A percentile compares a stretch with the other conserved stretches of the same genome.
These are phyloP conservation scores for Ligustrum vulgare DNA, from an alignment of 257 asterid genomes.

Conservation along the genomic window DNA sequence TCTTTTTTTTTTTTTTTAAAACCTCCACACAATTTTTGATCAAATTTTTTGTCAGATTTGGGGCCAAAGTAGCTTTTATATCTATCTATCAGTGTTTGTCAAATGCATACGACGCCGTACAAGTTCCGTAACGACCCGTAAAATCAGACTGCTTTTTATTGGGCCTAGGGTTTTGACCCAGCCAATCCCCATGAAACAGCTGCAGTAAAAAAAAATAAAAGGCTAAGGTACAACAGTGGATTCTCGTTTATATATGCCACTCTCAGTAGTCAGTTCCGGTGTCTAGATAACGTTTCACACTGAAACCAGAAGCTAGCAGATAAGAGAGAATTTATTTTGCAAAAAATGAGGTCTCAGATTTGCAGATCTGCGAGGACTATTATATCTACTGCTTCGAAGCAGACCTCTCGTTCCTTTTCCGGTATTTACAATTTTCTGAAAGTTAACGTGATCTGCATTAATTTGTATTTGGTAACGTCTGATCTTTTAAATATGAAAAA, in stretches of 20 bases:
- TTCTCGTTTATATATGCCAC: background rate
- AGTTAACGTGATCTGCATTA: background rate
- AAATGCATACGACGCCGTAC: background rate
- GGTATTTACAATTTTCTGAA: slow-evolving; percentile 39
- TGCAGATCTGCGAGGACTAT: slow-evolving; percentile 82
- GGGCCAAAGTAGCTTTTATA: too few relatives aligned
- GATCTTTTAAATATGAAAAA: background rate
- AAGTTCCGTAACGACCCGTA: background rate
- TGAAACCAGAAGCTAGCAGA: background rate
- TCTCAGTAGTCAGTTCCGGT: background rate
- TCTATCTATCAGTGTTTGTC: background rate
- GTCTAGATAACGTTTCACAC: background rate
- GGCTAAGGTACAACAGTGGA: background rate
- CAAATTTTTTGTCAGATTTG: too few relatives aligned
- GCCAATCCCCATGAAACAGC: background rate
- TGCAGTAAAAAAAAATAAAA: background rate
- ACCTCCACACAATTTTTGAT: too few relatives aligned
- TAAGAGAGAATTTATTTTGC: background rate
- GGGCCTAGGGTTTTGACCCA: slow-evolving; percentile 22
- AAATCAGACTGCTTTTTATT: background rate
- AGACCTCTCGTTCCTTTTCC: slow-evolving; percentile 62
- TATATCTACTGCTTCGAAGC: slow-evolving; percentile 73
- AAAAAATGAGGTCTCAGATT: slow-evolving; percentile 78
- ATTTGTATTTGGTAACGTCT: background rate
- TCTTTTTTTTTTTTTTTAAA: too few relatives aligned